These are phyloP conservation scores for Arthroderma sp. DNA, from an alignment of 2,329 filamentous ascomycete species.

Conservation along the genomic window DNA sequence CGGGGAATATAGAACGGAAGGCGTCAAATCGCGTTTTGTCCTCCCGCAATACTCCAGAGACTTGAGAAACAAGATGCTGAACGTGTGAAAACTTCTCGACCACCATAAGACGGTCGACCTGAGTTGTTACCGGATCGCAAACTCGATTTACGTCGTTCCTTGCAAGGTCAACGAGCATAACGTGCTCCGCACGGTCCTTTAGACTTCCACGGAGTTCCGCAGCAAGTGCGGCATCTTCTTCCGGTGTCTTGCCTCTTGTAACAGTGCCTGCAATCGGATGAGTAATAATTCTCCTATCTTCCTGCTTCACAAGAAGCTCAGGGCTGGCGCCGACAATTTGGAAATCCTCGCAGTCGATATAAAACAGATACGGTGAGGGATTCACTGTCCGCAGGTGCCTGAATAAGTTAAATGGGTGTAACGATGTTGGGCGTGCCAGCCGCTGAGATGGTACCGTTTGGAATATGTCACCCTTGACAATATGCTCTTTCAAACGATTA, in stretches of 20 bases:
- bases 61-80: slow-evolving; percentile 91
- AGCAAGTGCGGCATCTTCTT: slow-evolving; percentile 71
- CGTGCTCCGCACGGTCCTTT: slow-evolving; percentile 89
- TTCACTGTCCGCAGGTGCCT: slow-evolving; percentile 93
- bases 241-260: slow-evolving; percentile 64
- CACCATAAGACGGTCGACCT: slow-evolving; percentile 88
- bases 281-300: slow-evolving; percentile 76
- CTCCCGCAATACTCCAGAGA: slow-evolving; percentile 72
- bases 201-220: slow-evolving; percentile 62
- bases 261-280: slow-evolving; percentile 96
- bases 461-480: slow-evolving; percentile 85
- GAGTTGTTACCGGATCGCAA: slow-evolving; percentile 76
- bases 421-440: slow-evolving; percentile 71
- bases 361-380: slow-evolving; percentile 94
- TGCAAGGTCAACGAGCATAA: slow-evolving; percentile 94
- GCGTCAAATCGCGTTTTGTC: slow-evolving; percentile 88
- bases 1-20: slow-evolving; percentile 91
- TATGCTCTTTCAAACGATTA: slow-evolving; percentile 73
- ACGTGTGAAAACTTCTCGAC: slow-evolving; percentile 93
- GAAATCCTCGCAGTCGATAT: slow-evolving; percentile 80
- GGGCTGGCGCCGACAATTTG: slow-evolving; percentile 92
- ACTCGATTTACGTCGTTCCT: slow-evolving; percentile 95
- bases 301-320: slow-evolving; percentile 85
- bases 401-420: slow-evolving; percentile 98
- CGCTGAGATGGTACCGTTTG: slow-evolving; percentile 93